A percentile compares a stretch with the other conserved stretches of the same genome.
Conservation (phyloP, 176 grass and related monocot genomes). For the Cenchrus americanus region DNA sequence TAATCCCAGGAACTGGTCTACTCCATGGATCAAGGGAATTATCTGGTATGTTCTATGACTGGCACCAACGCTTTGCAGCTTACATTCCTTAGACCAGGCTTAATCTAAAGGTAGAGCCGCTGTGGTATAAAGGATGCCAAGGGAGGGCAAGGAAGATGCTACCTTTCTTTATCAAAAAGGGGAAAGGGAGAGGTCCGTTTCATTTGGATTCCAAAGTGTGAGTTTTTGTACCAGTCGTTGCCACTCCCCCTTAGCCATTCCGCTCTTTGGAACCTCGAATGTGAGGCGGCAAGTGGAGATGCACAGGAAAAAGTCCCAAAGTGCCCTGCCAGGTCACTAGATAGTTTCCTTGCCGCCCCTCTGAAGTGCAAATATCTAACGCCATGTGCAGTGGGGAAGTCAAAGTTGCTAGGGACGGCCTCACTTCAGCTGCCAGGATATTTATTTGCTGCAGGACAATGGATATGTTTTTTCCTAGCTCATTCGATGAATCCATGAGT, state of each 20-base stretch:
- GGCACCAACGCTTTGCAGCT: neutral
- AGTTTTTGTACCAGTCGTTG: conserved; percentile 56
- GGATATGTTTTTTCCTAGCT: neutral
- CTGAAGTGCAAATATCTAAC: conserved; percentile 46
- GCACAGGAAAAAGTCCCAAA: conserved; percentile 65
- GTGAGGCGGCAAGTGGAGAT: conserved; percentile 45
- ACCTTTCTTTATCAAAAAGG: conserved; percentile 42
- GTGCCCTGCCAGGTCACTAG: conserved; percentile 47
- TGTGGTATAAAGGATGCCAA: conserved; percentile 34
- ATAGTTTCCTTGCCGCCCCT: conserved; percentile 51
- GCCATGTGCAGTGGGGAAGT: conserved; percentile 19
- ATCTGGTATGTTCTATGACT: conserved; percentile 7
- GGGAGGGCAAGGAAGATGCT: conserved; percentile 35
- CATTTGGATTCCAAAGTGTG: conserved; percentile 56
- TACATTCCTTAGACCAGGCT: conserved; percentile 5
- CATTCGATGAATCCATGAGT: neutral
- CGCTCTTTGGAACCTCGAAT: conserved; percentile 50
- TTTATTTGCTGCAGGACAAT: neutral
- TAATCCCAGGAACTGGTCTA: neutral
- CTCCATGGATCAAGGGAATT: conserved; percentile 28
- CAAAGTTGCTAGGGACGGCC: neutral
- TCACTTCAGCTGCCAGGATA: no score
- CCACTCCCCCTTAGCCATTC: conserved; percentile 40
- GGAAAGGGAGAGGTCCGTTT: conserved; percentile 5
- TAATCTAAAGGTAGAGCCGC: conserved; percentile 7